Percentiles rank a stretch among this genome's conserved stretches.
These are phyloP conservation scores for Retiboletus flavoniger DNA, from an alignment of 1,284 basidiomycete species.

Conservation along the genomic window DNA sequence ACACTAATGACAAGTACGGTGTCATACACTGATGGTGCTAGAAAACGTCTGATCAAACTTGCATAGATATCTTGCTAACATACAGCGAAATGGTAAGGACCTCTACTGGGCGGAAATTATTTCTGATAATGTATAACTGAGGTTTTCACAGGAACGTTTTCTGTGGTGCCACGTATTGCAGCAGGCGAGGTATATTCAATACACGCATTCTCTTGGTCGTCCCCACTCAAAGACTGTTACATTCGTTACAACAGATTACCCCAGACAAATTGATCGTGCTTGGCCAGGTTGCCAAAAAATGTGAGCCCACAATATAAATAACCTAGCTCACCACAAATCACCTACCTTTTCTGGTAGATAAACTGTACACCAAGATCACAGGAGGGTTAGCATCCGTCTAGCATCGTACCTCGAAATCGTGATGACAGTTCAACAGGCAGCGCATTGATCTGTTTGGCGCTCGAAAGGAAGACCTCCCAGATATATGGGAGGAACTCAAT, in stretches of 20 bases:
- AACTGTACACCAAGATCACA: conserved; percentile 70
- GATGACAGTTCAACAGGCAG: conserved; percentile 39
- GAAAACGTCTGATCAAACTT: neutral
- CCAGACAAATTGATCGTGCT: conserved; percentile 69
- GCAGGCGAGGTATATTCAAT: conserved; percentile 51
- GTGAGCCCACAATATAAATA: conserved; percentile 29
- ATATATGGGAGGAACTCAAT: conserved; percentile 71
- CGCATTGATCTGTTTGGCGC: conserved; percentile 77
- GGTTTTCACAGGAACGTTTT: conserved; percentile 52
- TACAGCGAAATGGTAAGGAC: conserved; percentile 65
- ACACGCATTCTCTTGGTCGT: too few species aligned
- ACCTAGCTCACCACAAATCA: neutral
- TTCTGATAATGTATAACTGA: neutral
- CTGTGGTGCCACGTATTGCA: conserved; percentile 69
- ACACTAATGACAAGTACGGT: conserved; percentile 56
- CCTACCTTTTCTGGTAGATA: conserved; percentile 28
- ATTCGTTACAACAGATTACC: conserved; percentile 43
- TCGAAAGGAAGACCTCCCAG: conserved; percentile 71
- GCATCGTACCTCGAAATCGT: neutral
- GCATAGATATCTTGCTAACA: conserved; percentile 64
- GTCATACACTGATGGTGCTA: neutral
- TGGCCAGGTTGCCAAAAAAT: conserved; percentile 71
- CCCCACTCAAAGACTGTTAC: neutral
- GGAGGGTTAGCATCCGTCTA: conserved; percentile 33
- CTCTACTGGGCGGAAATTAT: neutral